Percentiles rank a stretch among this genome's conserved stretches.
Conservation (phyloP, 495 filamentous ascomycete genomes). For the Penicillium canescens region DNA sequence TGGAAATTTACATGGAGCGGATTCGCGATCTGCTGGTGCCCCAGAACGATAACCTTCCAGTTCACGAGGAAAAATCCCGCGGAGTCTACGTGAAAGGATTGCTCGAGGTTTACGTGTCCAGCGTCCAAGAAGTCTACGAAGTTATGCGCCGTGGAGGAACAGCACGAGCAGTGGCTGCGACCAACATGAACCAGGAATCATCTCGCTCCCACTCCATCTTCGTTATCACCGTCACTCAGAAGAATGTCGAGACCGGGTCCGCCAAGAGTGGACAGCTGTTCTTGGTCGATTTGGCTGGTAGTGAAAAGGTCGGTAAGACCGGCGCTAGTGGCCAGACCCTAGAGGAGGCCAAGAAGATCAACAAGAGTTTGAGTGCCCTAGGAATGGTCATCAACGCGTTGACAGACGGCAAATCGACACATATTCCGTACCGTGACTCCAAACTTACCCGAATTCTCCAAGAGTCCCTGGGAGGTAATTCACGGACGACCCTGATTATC, state of each 20-base stretch:
- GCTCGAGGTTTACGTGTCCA: slow-evolving; percentile 92
- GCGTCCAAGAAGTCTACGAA: slow-evolving; percentile 93
- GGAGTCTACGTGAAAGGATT: slow-evolving; percentile 98
- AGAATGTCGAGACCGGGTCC: slow-evolving; percentile 96
- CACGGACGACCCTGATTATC: slow-evolving; percentile 93
- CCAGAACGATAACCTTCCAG: slow-evolving; percentile 91
- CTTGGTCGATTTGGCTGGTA: slow-evolving; percentile 95
- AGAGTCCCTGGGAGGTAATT: slow-evolving; percentile 96
- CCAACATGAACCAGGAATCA: slow-evolving; percentile 99
- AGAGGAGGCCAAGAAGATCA: slow-evolving; percentile 99
- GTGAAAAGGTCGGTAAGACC: slow-evolving; percentile 98
- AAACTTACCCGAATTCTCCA: slow-evolving; percentile 97
- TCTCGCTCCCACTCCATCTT: slow-evolving; percentile 99
- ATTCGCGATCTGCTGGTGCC: slow-evolving; percentile 92
- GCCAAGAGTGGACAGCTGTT: slow-evolving; percentile 96
- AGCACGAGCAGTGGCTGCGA: slow-evolving; percentile 91
- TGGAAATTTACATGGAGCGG: slow-evolving; percentile 99
- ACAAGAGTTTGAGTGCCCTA: slow-evolving; percentile 96
- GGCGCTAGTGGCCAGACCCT: slow-evolving; percentile 96
- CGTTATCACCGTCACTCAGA: slow-evolving; percentile 94
- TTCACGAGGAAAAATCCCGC: slow-evolving; percentile 95
- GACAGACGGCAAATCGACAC: slow-evolving; percentile 97
- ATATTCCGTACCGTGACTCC: slow-evolving; percentile 96
- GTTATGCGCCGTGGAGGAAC: slow-evolving; percentile 92
- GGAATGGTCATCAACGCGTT: slow-evolving; percentile 99